Percentiles rank a stretch among this genome's conserved stretches.
phyloP scores from a whole-genome alignment of 2,329 filamentous ascomycete genomes.

The Alternaria solani region DNA sequence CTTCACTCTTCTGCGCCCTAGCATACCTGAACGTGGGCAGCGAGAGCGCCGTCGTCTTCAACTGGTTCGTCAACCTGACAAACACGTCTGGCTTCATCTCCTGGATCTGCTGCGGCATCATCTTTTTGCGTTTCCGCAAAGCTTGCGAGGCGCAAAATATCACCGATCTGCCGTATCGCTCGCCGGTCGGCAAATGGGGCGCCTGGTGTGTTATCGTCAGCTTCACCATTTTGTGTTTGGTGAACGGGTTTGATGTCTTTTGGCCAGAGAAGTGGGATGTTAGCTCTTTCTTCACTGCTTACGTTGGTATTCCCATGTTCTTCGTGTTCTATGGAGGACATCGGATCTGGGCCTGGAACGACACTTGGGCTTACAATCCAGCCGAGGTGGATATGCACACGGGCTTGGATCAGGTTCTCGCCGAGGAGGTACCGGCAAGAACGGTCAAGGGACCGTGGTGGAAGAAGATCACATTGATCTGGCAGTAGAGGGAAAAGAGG shows the following conservation, averaged over 20 bases:
- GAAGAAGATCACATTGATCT: conserved; percentile 36
- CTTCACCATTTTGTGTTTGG: conserved; percentile 69
- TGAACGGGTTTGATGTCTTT: conserved; percentile 70
- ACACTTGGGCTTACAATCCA: conserved; percentile 62
- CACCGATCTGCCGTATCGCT: conserved; percentile 62
- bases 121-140: conserved; percentile 67
- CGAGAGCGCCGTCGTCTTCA: conserved; percentile 61
- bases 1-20: conserved; percentile 56
- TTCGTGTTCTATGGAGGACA: conserved; percentile 63
- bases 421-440: conserved; percentile 44
- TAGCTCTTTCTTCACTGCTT: conserved; percentile 70
- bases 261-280: conserved; percentile 63
- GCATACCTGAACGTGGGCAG: conserved; percentile 60
- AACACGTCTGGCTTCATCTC: conserved; percentile 64
- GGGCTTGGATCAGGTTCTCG: conserved; percentile 42
- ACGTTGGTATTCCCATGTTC: conserved; percentile 72
- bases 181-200: conserved; percentile 69
- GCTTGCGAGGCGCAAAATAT: conserved; percentile 65
- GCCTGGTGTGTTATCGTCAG: conserved; percentile 67
- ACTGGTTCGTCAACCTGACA: conserved; percentile 75
- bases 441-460: conserved; percentile 28
- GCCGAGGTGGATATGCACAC: conserved; percentile 63
- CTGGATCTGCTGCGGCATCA: conserved; percentile 64
- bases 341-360: conserved; percentile 55
- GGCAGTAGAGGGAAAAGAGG: conserved; percentile 26